Evolutionary conservation across 2,329 filamentous ascomycete genomes (phyloP), one percentile per base, ranked within the genome.

Genomic region (Fusarium pseudograminearum): DNA sequence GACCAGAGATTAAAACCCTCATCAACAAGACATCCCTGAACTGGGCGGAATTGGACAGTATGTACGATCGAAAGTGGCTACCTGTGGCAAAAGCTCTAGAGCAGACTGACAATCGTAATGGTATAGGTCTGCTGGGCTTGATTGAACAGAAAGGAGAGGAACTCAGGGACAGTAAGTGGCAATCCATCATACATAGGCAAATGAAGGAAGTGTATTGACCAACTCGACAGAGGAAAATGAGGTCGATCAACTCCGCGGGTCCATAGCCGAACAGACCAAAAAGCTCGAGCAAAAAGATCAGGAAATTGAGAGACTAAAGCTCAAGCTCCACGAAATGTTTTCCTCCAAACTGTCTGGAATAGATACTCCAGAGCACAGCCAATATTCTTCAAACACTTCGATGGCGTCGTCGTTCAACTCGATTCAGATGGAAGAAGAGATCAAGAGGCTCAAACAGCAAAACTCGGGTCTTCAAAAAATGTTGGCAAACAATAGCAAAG

Each of bases 1-100:
- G 12, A 4, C 12, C 36, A 31, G 28, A 4, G 7, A 3, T 46
- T 14, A 34, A 20, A 12, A 4, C 14, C 12, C 7, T 58, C 9
- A 12, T 58, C 12, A 24, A 33, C 10, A 16, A 44, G 14, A 31
- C 30, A 7, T 34, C 46, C 11, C 7, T 46, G n/a, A 30, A 41
- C 20, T 64, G 48, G 42, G 15, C 14, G 18, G 15, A 36, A 20
- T 18, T 65, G 28, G 24, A 50, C 5, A 5, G 1, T 2, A n/a
- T 11, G 22, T 66, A 65, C 10, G 46, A 65, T n/a, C 38, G 7
- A 18, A 15, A 18, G 4, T 60, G 63, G 54, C 63, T 50, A 14
- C 48, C 48, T 8, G 42, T 15, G 15, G 7, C 14, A 5, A 8
- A n/a, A 4, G 31, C 31, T 10, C 28, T 47, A 14, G 12, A 46